A percentile compares a stretch with the other conserved stretches of the same genome.
phyloP scores from a whole-genome alignment of 2,329 filamentous ascomycete species.

The Colletotrichum viniferum region DNA sequence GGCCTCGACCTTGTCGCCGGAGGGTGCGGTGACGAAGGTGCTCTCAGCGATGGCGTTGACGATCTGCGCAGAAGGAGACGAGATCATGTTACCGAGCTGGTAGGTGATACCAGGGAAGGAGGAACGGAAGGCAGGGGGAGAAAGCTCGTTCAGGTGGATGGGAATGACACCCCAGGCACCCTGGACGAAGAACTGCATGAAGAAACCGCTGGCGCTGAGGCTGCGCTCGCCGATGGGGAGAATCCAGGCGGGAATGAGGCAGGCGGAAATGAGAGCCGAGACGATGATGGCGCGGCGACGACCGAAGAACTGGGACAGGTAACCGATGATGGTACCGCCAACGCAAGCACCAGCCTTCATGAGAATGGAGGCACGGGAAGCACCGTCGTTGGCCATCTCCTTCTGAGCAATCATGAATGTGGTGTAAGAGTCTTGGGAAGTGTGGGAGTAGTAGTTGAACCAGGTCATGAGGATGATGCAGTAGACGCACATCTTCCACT shows the following conservation, averaged over 20 bases:
- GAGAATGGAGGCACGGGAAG: constrained; percentile 77
- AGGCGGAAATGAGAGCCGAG: constrained; percentile 62
- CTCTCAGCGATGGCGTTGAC: constrained; percentile 76
- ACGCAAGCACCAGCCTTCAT: constrained; percentile 82
- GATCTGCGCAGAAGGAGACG: constrained; percentile 75
- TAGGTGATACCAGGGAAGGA: constrained; percentile 75
- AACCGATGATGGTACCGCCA: constrained; percentile 75
- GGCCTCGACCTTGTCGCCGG: constrained; percentile 64
- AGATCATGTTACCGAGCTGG: constrained; percentile 78
- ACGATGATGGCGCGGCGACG: constrained; percentile 71
- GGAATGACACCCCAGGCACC: constrained; percentile 72
- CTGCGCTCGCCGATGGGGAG: constrained; percentile 62
- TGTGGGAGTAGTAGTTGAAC: constrained; percentile 79
- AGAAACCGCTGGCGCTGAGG: constrained; percentile 69
- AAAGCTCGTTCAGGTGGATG: constrained; percentile 76
- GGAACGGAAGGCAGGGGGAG: constrained; percentile 72
- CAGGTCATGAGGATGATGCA: constrained; percentile 80
- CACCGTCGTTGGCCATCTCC: constrained; percentile 65
- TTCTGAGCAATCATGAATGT: constrained; percentile 80
- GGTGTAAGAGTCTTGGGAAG: constrained; percentile 80
- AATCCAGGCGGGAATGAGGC: constrained; percentile 74
- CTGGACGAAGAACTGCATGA: constrained; percentile 72
- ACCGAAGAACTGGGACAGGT: constrained; percentile 76
- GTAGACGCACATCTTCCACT: constrained; percentile 82
- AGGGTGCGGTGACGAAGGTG: constrained; percentile 54